Conservation (phyloP, 2,329 filamentous ascomycete genomes). For the Aotearoamyces nothofagi region DNA sequence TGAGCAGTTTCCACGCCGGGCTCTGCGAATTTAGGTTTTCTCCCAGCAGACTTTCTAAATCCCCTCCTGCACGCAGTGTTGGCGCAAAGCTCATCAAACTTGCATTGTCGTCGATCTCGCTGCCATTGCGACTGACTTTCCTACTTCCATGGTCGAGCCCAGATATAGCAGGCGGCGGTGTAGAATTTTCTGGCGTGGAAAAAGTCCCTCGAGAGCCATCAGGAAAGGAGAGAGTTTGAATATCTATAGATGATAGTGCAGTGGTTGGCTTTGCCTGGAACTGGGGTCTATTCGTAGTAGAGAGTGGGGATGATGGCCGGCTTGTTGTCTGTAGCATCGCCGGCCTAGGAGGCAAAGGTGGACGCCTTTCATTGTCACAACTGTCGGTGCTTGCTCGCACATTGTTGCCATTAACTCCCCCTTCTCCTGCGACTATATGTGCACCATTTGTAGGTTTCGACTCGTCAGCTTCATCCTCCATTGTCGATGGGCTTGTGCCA, state of each 20-base stretch:
- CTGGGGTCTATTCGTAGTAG: slow-evolving; percentile 18
- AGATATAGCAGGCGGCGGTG: slow-evolving; percentile 8
- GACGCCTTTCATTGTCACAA: slow-evolving; percentile 14
- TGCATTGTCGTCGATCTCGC: slow-evolving; percentile 30
- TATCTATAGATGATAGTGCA: slow-evolving; percentile 67
- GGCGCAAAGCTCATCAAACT: slow-evolving; percentile 33
- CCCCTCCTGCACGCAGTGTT: slow-evolving; percentile 39
- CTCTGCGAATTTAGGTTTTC: slow-evolving; percentile 53
- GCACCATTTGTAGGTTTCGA: background rate
- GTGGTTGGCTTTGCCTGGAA: slow-evolving; percentile 61
- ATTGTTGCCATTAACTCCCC: too few species aligned
- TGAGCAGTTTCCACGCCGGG: slow-evolving; percentile 53
- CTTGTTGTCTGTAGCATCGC: slow-evolving; percentile 15
- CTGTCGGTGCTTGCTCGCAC: too few species aligned
- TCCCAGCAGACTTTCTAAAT: slow-evolving; percentile 69
- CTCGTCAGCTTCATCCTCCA: background rate
- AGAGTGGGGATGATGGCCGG: slow-evolving; percentile 7
- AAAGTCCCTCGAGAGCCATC: slow-evolving; percentile 55
- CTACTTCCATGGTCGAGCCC: too few species aligned
- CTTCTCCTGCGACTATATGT: slow-evolving; percentile 11
- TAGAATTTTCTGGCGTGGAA: slow-evolving; percentile 23
- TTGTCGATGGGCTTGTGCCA: slow-evolving; percentile 9
- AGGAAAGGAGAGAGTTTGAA: slow-evolving; percentile 60
- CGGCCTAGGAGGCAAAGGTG: slow-evolving; percentile 29
- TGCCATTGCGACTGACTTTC: slow-evolving; percentile 23